Percentiles rank a stretch among this genome's conserved stretches.
Evolutionary conservation across 176 grass and related monocot species (phyloP).

Genomic region (Sorghum bicolor): DNA sequence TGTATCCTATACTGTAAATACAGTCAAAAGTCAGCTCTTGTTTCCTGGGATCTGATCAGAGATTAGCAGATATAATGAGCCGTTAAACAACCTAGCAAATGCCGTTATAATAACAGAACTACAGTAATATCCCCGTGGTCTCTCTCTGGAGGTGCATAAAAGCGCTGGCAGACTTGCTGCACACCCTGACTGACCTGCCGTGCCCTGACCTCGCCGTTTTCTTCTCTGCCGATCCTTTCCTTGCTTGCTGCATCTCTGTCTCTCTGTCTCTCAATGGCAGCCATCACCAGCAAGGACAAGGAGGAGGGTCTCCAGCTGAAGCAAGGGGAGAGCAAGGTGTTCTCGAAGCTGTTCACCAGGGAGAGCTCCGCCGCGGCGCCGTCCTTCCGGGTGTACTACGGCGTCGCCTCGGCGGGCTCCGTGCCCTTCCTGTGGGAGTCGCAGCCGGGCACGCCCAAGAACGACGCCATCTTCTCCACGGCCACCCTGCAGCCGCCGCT

Average conservation of each 20-base stretch:
- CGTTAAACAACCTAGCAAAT: not conserved
- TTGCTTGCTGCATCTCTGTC: not conserved
- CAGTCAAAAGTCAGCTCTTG: slow-evolving; percentile 25
- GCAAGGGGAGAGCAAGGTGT: slow-evolving; percentile 60
- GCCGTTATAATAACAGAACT: not conserved
- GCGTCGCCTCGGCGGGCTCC: slow-evolving; percentile 58
- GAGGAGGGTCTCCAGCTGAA: slow-evolving; percentile 35
- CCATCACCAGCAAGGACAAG: not conserved
- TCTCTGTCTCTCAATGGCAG: slow-evolving; percentile 19
- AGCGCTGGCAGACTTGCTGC: not conserved
- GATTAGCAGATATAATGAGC: not conserved
- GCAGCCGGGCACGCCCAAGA: slow-evolving; percentile 84
- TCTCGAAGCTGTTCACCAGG: slow-evolving; percentile 51
- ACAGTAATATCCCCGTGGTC: not conserved
- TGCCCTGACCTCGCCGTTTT: not conserved
- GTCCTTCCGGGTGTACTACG: slow-evolving; percentile 82
- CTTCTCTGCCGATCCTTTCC: not conserved
- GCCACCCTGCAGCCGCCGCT: slow-evolving; percentile 33
- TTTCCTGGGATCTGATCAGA: slow-evolving; percentile 9
- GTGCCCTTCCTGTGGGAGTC: slow-evolving; percentile 90
- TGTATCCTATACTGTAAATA: not conserved
- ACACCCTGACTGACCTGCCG: not conserved
- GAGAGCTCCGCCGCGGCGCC: slow-evolving; percentile 53
- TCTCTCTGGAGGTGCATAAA: slow-evolving; percentile 8
- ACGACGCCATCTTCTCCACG: slow-evolving; percentile 24